These are phyloP conservation scores for Pleurotus tuber-regium DNA, from an alignment of 768 basidiomycete genomes.

Conservation along the genomic window DNA sequence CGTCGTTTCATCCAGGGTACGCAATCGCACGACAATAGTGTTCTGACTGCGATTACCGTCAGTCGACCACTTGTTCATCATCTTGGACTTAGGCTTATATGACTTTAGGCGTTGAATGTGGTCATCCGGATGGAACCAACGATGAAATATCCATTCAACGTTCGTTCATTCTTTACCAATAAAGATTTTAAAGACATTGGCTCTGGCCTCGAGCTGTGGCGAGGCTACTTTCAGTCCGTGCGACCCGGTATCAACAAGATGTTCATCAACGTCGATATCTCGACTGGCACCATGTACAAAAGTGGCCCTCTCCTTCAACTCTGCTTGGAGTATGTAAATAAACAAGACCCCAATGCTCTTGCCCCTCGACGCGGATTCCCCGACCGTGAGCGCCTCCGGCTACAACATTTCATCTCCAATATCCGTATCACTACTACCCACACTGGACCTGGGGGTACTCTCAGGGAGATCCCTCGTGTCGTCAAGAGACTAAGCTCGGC, in stretches of 20 bases:
- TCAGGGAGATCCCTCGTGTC: slow-evolving; percentile 46
- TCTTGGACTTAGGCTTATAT: too few species aligned
- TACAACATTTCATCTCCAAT: slow-evolving; percentile 56
- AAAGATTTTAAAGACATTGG: slow-evolving; percentile 48
- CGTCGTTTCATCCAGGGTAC: slow-evolving; percentile 56
- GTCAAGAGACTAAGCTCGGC: slow-evolving; percentile 56
- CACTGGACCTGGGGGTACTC: slow-evolving; percentile 27
- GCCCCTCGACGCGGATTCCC: slow-evolving; percentile 44
- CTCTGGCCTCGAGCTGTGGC: slow-evolving; percentile 59
- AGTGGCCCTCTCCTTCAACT: slow-evolving; percentile 51
- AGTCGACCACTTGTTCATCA: slow-evolving; percentile 16
- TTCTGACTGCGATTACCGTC: slow-evolving; percentile 66
- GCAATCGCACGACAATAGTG: slow-evolving; percentile 61
- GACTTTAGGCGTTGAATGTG: slow-evolving; percentile 70
- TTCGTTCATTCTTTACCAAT: slow-evolving; percentile 70
- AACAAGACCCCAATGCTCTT: slow-evolving; percentile 28
- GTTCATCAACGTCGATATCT: slow-evolving; percentile 69
- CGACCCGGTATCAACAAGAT: slow-evolving; percentile 60
- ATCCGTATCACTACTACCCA: slow-evolving; percentile 46
- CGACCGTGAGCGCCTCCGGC: slow-evolving; percentile 51
- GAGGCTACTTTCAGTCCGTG: slow-evolving; percentile 73
- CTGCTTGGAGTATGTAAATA: slow-evolving; percentile 48
- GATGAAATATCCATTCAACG: slow-evolving; percentile 63
- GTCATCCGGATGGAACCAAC: slow-evolving; percentile 71
- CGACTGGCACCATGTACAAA: slow-evolving; percentile 71